phyloP scores from a whole-genome alignment of 805 yeast genomes.

The Saturnispora sekii region DNA sequence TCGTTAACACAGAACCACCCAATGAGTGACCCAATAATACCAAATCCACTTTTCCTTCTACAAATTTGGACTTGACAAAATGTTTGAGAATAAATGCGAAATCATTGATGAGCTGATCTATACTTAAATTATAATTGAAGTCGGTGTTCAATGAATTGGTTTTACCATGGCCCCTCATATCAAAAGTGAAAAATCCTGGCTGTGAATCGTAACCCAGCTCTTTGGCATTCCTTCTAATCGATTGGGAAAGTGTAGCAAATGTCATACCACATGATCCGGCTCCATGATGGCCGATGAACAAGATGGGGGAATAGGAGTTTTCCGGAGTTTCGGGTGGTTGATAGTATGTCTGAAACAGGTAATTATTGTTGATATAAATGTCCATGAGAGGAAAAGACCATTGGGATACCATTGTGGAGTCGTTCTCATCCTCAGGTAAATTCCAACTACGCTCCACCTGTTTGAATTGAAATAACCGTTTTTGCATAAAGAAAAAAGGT shows the following conservation, averaged over 20 bases:
- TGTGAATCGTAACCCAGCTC: conserved; percentile 21
- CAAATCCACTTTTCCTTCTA: conserved; percentile 15
- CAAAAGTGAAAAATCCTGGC: conserved; percentile 65
- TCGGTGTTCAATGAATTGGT: conserved; percentile 26
- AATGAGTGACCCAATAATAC: conserved; percentile 83
- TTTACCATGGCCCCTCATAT: conserved; percentile 79
- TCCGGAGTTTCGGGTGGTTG: conserved; percentile 34
- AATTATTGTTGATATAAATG: conserved; percentile 14
- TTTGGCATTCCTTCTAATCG: conserved; percentile 31
- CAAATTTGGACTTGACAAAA: conserved; percentile 24
- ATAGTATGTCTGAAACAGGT: conserved; percentile 46
- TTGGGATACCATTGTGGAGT: neutral
- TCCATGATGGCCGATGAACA: conserved; percentile 82
- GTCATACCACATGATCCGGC: conserved; percentile 87
- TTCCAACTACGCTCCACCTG: conserved; percentile 3
- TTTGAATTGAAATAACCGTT: neutral
- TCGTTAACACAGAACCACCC: conserved; percentile 80
- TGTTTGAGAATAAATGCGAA: conserved; percentile 36
- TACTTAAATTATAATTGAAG: conserved; percentile 29
- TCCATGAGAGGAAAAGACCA: conserved; percentile 22
- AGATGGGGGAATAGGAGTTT: conserved; percentile 29
- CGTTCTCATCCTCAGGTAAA: neutral
- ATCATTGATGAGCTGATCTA: conserved; percentile 51
- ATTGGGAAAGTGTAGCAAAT: conserved; percentile 46
- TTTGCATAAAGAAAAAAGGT: neutral